Evolutionary conservation across 257 asterid genomes (phyloP), one percentile per base, ranked within the genome.

Genomic region (Rubia yunnanensis): DNA sequence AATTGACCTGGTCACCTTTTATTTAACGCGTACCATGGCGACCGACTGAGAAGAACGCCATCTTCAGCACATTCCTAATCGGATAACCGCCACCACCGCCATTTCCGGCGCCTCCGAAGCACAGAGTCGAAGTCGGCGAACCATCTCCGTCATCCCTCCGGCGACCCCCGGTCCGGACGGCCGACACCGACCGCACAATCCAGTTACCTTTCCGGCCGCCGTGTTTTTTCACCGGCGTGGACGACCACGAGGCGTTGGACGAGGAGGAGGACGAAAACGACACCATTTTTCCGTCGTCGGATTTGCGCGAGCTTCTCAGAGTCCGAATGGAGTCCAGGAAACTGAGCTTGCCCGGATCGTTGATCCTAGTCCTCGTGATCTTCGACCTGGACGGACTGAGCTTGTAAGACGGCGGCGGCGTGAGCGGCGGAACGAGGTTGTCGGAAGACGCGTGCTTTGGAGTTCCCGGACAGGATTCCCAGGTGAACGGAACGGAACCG

Each of bases 401-500:
- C 17, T 69, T 80, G 69, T 80, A 83, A 22, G 84, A 83, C 50
- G 95, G 96, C 30, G 96, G 96, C 68, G 96, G 95, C 15, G 92
- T 86, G 1, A 86, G 82, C 17, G 96, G 95, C 7, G 89, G 92
- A 26, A 80, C 78, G 30, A 84, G 80, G 76, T 56, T 38, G 63
- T 68, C 78, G 54, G 72, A 54, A 64, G 70, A 62, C 10, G 69
- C 14, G 73, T 89, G 91, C 59, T 85, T 86, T 0, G 96, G 96
- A 44, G 96, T 89, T 0, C 96, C 96, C 32, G 96, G 96, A 76
- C 69, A 79, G 13, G 96, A 86, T 60, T 89, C 96, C 96, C 96
- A 89, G 56, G 46, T 7, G 80, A 89, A 89, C 1, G 96, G 96
- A 50, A 89, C 80, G 0, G 91, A 67, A 15, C 95, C 86, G 24